Conservation (phyloP, 2,329 filamentous ascomycete genomes). For the Zymoseptoria pseudotritici region DNA sequence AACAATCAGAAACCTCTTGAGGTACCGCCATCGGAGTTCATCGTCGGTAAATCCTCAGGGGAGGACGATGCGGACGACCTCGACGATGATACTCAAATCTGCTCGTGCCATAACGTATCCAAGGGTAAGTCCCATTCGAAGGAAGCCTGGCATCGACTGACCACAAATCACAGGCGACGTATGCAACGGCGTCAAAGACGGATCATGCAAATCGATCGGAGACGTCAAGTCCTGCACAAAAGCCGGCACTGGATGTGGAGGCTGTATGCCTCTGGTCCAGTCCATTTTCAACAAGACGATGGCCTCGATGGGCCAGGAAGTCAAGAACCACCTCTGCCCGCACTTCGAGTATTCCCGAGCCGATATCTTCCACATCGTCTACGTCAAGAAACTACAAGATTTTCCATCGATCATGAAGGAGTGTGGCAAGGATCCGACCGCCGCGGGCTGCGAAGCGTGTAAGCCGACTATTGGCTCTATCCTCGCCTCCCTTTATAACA, state of each 20-base stretch:
- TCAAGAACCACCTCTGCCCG: conserved; percentile 77
- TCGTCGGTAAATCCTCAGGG: conserved; percentile 67
- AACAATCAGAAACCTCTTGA: conserved; percentile 76
- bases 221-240: conserved; percentile 88
- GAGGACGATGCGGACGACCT: conserved; percentile 75
- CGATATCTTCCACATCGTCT: conserved; percentile 84
- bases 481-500: conserved; percentile 74
- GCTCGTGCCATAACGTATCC: conserved; percentile 86
- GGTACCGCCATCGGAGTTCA: conserved; percentile 71
- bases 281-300: conserved; percentile 87
- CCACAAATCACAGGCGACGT: conserved; percentile 53
- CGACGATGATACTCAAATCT: conserved; percentile 79
- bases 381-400: conserved; percentile 67
- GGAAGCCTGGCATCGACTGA: not conserved
- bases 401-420: conserved; percentile 71
- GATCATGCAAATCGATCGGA: conserved; percentile 70
- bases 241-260: conserved; percentile 82
- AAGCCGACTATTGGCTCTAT: conserved; percentile 78
- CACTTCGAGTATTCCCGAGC: conserved; percentile 79
- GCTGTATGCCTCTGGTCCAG: conserved; percentile 81
- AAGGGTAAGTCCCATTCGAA: conserved; percentile 42
- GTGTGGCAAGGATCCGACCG: conserved; percentile 62
- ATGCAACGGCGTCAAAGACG: conserved; percentile 63
- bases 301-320: conserved; percentile 75
- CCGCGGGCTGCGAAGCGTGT: conserved; percentile 79